phyloP scores from a whole-genome alignment of 202 grass and related monocot species.

The Cymbopogon flexuosus region DNA sequence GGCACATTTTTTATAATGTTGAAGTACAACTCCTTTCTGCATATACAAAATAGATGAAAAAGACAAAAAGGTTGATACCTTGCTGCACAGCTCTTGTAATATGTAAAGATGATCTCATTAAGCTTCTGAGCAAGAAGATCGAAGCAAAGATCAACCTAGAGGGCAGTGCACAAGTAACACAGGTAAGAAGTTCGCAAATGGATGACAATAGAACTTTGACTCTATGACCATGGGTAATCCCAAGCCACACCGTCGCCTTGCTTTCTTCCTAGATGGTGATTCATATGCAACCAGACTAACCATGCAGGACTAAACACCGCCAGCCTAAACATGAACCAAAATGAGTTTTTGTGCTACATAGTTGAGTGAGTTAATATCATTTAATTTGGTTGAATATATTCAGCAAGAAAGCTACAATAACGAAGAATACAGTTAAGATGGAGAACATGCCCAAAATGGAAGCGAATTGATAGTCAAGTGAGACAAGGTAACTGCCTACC shows the following conservation, averaged over 20 bases:
- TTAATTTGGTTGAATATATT: neutral
- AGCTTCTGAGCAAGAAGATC: conserved; percentile 96
- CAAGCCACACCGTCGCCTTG: neutral
- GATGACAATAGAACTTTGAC: conserved; percentile 12
- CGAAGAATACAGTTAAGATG: conserved; percentile 15
- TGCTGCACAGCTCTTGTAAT: conserved; percentile 92
- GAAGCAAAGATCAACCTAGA: conserved; percentile 95
- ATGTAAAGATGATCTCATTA: conserved; percentile 94
- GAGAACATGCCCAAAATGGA: conserved; percentile 5
- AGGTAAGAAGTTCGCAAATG: conserved; percentile 31
- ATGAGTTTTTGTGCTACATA: neutral
- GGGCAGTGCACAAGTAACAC: conserved; percentile 17
- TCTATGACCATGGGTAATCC: conserved; percentile 9
- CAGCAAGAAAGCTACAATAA: conserved; percentile 5
- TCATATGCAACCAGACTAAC: conserved; percentile 24
- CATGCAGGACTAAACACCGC: neutral
- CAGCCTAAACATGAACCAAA: neutral
- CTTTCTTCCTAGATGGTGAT: neutral
- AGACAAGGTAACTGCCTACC: conserved; percentile 40
- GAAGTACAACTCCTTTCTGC: neutral
- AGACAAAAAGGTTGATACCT: conserved; percentile 53
- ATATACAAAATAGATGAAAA: conserved; percentile 8
- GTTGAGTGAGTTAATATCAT: neutral
- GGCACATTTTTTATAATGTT: neutral
- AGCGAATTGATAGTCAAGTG: conserved; percentile 14